phyloP scores from a whole-genome alignment of 2,329 filamentous ascomycete species.

The Beauveria caledonica region DNA sequence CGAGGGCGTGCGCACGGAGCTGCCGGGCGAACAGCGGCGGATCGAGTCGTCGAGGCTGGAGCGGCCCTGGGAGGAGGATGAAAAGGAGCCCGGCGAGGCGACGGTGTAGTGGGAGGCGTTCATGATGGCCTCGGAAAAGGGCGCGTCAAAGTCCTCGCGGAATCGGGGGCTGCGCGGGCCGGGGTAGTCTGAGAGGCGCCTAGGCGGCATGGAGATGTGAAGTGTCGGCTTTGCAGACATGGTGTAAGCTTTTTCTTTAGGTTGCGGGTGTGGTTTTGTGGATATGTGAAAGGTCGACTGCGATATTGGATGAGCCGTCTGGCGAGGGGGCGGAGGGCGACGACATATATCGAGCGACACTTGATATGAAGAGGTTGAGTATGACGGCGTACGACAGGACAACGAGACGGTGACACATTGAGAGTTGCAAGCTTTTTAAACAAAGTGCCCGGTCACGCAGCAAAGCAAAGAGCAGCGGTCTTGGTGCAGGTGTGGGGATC shows the following conservation, averaged over 20 bases:
- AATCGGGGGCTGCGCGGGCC: slow-evolving; percentile 24
- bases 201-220: slow-evolving; percentile 10
- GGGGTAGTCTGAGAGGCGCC: slow-evolving; percentile 10
- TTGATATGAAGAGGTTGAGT: background rate
- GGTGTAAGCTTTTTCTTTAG: background rate
- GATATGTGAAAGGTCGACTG: background rate
- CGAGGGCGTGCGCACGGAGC: slow-evolving; percentile 5
- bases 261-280: background rate
- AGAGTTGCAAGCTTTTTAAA: slow-evolving; percentile 10
- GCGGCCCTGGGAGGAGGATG: slow-evolving; percentile 18
- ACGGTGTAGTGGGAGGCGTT: slow-evolving; percentile 23
- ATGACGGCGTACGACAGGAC: background rate
- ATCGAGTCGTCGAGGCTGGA: slow-evolving; percentile 20
- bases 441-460: slow-evolving; percentile 6
- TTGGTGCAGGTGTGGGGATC: slow-evolving; percentile 1
- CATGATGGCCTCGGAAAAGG: slow-evolving; percentile 28
- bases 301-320: background rate
- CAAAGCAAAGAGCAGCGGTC: background rate
- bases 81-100: slow-evolving; percentile 20
- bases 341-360: background rate
- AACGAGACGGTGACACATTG: slow-evolving; percentile 5
- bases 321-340: background rate
- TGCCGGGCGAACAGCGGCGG: slow-evolving; percentile 9
- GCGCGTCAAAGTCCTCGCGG: slow-evolving; percentile 30
- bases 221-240: slow-evolving; percentile 12